Percentiles rank a stretch among this genome's conserved stretches.
Conservation (phyloP, 306 rosid species). For the Cicer bijugum region DNA sequence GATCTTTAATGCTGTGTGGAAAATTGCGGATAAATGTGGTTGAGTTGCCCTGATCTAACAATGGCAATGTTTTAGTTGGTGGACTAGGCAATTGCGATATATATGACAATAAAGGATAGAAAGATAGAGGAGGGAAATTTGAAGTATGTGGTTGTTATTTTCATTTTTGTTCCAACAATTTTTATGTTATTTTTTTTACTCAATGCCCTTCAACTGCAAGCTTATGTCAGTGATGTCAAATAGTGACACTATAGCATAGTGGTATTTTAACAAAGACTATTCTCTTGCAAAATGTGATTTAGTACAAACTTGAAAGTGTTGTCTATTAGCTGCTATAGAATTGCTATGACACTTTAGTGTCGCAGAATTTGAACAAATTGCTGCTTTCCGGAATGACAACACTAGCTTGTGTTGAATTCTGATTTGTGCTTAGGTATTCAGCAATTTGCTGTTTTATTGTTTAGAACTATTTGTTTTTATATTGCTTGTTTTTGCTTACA, state of each 20-base stretch:
- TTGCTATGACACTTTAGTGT: too few relatives aligned
- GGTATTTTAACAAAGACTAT: background rate
- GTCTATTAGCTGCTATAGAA: background rate
- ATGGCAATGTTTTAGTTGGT: background rate
- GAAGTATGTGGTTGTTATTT: slow-evolving; percentile 2
- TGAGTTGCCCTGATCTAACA: background rate
- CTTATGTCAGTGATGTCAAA: background rate
- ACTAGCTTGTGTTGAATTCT: slow-evolving; percentile 2
- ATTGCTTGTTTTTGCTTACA: slow-evolving; percentile 22
- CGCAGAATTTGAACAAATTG: background rate
- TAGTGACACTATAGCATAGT: background rate
- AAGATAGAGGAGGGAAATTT: background rate
- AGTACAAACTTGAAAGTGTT: background rate
- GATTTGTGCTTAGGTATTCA: slow-evolving; percentile 15
- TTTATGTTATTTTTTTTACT: background rate
- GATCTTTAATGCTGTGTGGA: background rate
- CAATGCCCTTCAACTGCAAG: slow-evolving; percentile 10
- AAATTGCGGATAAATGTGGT: background rate
- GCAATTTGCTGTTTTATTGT: background rate
- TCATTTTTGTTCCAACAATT: slow-evolving; percentile 11
- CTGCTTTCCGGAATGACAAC: background rate
- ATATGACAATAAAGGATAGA: slow-evolving; percentile 6
- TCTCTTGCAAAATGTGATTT: background rate
- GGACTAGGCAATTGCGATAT: slow-evolving; percentile 30
- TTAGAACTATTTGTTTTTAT: background rate